Base-by-base conservation (phyloP, 2,329 filamentous ascomycete species). In the Aureobasidium sp. region DNA sequence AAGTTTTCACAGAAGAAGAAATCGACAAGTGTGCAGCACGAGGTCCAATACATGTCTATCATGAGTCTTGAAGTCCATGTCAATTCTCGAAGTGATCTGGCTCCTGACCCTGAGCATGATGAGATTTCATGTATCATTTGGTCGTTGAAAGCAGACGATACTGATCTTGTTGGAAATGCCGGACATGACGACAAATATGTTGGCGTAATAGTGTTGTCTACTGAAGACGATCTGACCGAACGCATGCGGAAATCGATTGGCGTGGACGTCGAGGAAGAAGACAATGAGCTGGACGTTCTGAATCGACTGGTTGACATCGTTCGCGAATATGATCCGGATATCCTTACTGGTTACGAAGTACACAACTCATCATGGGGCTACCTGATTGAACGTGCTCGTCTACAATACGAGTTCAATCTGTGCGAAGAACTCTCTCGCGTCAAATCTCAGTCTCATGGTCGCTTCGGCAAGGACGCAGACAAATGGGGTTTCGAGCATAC, bases 331-430 rank as follows among this genome's bases (percentile, higher is more conserved):
- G 94, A 99, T 72, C 94, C 94, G 0, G 94, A 99, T 70, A 89
- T 99, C 32, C 79, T 99, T 46, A 94, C 92, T 0, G 94, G 94
- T 0, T 99, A 94, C 69, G 94, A 99, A 74, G 92, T 97, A 0
- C 92, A 97, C 70, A 90, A 92, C 59, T 83, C 86, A 63, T 97
- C 92, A 0, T 99, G 94, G 94, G 94, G 95, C 1, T 99, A 95
- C 73, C 75, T 99, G 41, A 93, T 97, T 53, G 93, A 99, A 75
- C 85, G 94, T 57, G 92, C 93, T 13, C 82, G 89, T 34, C 75
- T 88, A 65, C 90, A 92, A 72, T 97, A 93, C 69, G 92, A 96
- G 65, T 94, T 90, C 72, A 87, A 97, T 69, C 80, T 99, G 3
- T 95, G 90, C 67, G 89, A 96, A 66, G 92, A 97, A 70, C 85